Evolutionary conservation across 164 flowering plant species (phyloP).

Genomic region (Kalanchoe fedtschenkoi): DNA sequence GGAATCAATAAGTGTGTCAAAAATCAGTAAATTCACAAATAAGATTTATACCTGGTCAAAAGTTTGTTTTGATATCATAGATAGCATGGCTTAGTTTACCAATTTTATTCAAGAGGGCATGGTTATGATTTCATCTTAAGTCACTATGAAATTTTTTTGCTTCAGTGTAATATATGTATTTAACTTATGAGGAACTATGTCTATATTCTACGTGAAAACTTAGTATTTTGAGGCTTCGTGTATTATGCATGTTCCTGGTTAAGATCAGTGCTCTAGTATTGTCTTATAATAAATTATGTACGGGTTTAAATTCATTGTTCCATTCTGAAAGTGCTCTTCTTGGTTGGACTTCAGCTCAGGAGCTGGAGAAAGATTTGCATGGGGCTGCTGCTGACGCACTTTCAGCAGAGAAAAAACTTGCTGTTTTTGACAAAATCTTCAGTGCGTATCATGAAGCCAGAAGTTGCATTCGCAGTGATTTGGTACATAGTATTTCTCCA

Average conservation of each 20-base stretch:
- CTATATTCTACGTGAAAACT: no score
- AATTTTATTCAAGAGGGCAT: background rate
- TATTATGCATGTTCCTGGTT: no score
- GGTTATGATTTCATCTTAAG: background rate
- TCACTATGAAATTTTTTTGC: no score
- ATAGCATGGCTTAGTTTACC: background rate
- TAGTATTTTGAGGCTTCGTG: background rate
- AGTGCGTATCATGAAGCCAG: constrained; percentile 88
- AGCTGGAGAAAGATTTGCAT: constrained; percentile 77
- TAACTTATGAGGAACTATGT: no score
- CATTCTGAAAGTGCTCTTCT: background rate
- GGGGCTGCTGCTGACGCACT: constrained; percentile 55
- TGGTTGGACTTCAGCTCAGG: constrained; percentile 59
- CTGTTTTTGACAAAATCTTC: constrained; percentile 74
- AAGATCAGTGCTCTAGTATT: background rate
- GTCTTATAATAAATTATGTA: background rate
- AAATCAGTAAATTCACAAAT: background rate
- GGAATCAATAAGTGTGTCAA: background rate
- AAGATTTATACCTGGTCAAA: background rate
- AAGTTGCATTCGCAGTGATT: constrained; percentile 78
- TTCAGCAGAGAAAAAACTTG: constrained; percentile 76
- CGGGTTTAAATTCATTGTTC: background rate
- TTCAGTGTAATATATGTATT: no score
- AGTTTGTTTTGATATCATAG: background rate
- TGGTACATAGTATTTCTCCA: constrained; percentile 35